Conservation (phyloP, 495 filamentous ascomycete species). For the Aspergillus nanangensis region DNA sequence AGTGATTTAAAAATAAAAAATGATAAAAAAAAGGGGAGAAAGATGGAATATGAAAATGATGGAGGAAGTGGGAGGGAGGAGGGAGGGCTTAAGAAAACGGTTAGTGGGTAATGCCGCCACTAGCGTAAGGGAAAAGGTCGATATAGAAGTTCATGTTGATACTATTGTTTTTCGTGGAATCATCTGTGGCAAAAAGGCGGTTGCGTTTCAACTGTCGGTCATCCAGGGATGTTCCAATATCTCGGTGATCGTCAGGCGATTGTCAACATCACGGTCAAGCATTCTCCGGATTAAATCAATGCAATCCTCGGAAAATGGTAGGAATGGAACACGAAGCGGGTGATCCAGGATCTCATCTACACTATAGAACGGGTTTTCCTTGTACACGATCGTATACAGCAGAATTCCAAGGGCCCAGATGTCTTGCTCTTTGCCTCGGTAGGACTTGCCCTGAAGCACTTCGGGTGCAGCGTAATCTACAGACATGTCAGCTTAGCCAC, state of each 20-base stretch:
- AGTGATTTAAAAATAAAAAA: too few relatives aligned
- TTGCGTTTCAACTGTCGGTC: constrained; percentile 18
- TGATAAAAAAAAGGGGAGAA: too few relatives aligned
- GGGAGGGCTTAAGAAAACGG: not conserved
- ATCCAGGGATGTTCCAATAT: constrained; percentile 85
- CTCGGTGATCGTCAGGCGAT: constrained; percentile 73
- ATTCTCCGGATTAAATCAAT: constrained; percentile 86
- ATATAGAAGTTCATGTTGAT: not conserved
- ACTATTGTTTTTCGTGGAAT: too few relatives aligned
- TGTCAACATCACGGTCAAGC: constrained; percentile 84
- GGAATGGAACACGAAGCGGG: constrained; percentile 84
- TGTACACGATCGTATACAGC: constrained; percentile 97
- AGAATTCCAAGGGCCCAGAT: constrained; percentile 98
- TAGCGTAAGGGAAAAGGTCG: not conserved
- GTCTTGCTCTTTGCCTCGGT: constrained; percentile 94
- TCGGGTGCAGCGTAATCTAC: constrained; percentile 96
- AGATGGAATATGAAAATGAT: too few relatives aligned
- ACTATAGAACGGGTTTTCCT: constrained; percentile 99
- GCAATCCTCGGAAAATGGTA: constrained; percentile 80
- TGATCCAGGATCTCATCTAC: constrained; percentile 99
- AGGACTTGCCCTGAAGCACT: constrained; percentile 89
- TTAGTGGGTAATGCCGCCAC: not conserved
- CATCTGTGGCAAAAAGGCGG: not conserved
- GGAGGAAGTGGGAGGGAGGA: not conserved
- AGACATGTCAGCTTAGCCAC: not conserved